Base-by-base conservation (phyloP, 148 eudicot species). In the Arbutus unedo region DNA sequence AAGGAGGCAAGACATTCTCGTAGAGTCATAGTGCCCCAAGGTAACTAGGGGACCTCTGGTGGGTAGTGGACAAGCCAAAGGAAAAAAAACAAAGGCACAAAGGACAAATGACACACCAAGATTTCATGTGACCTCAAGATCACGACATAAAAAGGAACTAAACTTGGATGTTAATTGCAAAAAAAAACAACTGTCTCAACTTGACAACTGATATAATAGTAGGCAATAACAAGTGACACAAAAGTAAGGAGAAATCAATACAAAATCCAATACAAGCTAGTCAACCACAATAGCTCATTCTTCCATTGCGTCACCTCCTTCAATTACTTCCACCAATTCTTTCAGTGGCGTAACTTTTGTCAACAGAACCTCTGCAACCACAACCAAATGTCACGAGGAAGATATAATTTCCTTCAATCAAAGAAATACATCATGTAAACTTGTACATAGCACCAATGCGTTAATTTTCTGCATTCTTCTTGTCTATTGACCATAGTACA, bases 291-390 rank as follows among this genome's bases (percentile, higher is more conserved):
- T 72, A 79, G 41, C 68, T 89, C 85, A 89, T 77, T 95, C 97
- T 87, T 95, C 98, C 96, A 95, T 95, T 19, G 94, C 97, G 67
- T 93, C 98, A 57, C 95, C 96, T 41, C 90, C 93, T 83, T 88
- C 93, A 23, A 85, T 79, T 25, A 86, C 94, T 82, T 86, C 88
- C 76, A 87, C 91, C 67, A 82, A 54, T 82, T 86, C 87, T 80
- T 79, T 88, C 77, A 93, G 74, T 6, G 90, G 93, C 2, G 88
- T 92, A 56, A 93, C 85, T 89, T 91, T 95, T 6, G 94, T 93
- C 59, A 86, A 51, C 76, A 95, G 84, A 41, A 92, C 93, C 90
- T 95, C 98, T 95, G 92, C 67, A 89, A 81, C 50, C 74, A 85
- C 80, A 82, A 74, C 19, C 71, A 79, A 55, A 54, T 79, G 64